Evolutionary conservation across 2,329 filamentous ascomycete genomes (phyloP), one percentile per base, ranked within the genome.

Genomic region (Neofusicoccum umdonicola): DNA sequence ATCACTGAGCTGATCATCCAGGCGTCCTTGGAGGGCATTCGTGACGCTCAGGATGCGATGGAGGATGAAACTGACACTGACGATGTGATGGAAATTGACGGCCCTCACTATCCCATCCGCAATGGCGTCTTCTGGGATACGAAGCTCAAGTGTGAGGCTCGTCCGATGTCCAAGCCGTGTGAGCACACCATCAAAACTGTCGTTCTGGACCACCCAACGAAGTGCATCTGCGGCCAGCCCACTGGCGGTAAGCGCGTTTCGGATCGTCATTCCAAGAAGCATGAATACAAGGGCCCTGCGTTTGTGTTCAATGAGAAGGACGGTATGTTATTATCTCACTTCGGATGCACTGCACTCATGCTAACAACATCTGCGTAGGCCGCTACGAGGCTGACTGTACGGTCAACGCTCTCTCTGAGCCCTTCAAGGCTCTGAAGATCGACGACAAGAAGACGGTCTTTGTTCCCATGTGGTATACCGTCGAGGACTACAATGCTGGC

Each of bases 141-240:
- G 6, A 37, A 60, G 31, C 56, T 60, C 27, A n/a, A 60, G 41
- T 60, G 41, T 4, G 41, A 45, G 27, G 56, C 56, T n/a, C 56
- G 56, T 3, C 42, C 56, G n/a, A 60, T 60, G 1, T 60, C 56
- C 3, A 34, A 35, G 11, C 27, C 27, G 17, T 35, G n/a, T 12
- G 4, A 6, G 15, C 17, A 47, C 2, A 60, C 45, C 7, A 17
- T 42, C 45, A 17, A 51, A 45, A 34, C 58, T 9, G 45, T 45
- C 31, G 6, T 12, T 7, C 15, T 37, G 3, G 31, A n/a, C 3
- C n/a, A 13, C 8, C 12, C 4, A 7, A 17, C 58, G 4, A 62
- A 51, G 45, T 62, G 58, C 15, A 42, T 62, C 45, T 62, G 58
- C 45, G 58, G 58, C 17, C 4, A 62, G 34, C 58, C 13, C 4